Conservation (phyloP, 352 stramenopile species). For the Albugo candida region DNA sequence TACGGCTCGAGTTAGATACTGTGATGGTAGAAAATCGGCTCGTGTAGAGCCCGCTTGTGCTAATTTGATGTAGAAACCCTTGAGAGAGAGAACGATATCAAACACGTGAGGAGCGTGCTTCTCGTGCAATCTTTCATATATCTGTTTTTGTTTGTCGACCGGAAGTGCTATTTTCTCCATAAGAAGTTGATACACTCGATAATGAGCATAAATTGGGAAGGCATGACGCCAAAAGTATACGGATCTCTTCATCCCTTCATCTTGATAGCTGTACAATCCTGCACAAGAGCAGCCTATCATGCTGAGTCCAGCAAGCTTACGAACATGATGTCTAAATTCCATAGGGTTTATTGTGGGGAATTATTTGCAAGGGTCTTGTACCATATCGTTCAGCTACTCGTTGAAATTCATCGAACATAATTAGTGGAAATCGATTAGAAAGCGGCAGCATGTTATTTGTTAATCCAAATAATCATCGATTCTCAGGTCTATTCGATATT, state of each 20-base stretch:
- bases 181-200: constrained; percentile 51
- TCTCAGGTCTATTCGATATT: too few relatives aligned
- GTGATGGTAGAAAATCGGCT: constrained; percentile 58
- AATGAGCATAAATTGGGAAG: constrained; percentile 75
- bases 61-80: constrained; percentile 79
- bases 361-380: too few relatives aligned
- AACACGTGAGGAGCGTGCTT: constrained; percentile 56
- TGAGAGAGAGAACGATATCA: constrained; percentile 64
- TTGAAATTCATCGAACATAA: too few relatives aligned
- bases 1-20: constrained; percentile 53
- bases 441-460: too few relatives aligned
- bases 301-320: background rate
- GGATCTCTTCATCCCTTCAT: constrained; percentile 64
- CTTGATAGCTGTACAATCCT: constrained; percentile 32
- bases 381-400: too few relatives aligned
- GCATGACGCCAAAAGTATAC: constrained; percentile 77
- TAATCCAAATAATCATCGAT: too few relatives aligned
- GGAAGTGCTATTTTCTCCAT: constrained; percentile 32
- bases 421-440: too few relatives aligned
- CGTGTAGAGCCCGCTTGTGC: constrained; percentile 64
- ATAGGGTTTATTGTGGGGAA: too few relatives aligned
- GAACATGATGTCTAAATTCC: too few relatives aligned
- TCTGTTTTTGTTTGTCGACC: constrained; percentile 28
- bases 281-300: constrained; percentile 19
- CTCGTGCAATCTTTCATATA: constrained; percentile 62